Evolutionary conservation across 768 basidiomycete species (phyloP).

Genomic region (Kwoniella europaea): DNA sequence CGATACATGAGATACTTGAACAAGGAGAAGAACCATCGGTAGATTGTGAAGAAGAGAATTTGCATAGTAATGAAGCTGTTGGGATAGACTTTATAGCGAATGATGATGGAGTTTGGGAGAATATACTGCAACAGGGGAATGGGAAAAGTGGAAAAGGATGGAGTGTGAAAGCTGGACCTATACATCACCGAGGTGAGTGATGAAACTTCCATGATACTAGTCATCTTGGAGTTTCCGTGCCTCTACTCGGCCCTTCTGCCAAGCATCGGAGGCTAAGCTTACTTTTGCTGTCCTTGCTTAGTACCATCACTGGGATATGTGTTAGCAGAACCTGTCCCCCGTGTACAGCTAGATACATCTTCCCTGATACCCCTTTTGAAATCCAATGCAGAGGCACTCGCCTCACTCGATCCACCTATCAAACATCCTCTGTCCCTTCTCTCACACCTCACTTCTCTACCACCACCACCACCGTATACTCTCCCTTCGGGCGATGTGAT

Average conservation of each 20-base stretch:
- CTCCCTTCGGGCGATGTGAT: conserved; percentile 51
- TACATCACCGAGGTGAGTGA: conserved; percentile 53
- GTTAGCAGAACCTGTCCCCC: conserved; percentile 49
- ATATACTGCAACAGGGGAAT: conserved; percentile 39
- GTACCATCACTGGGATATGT: conserved; percentile 55
- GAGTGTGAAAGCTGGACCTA: conserved; percentile 55
- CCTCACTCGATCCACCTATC: conserved; percentile 44
- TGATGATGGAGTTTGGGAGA: conserved; percentile 49
- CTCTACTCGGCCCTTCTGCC: too few relatives aligned
- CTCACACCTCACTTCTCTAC: conserved; percentile 47
- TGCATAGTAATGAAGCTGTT: conserved; percentile 52
- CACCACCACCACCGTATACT: conserved; percentile 44
- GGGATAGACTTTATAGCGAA: conserved; percentile 48
- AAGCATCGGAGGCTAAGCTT: background rate
- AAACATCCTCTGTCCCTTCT: conserved; percentile 49
- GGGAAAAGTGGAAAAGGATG: conserved; percentile 45
- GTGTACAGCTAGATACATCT: conserved; percentile 47
- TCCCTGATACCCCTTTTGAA: conserved; percentile 46
- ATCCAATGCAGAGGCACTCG: conserved; percentile 44
- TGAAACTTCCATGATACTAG: background rate
- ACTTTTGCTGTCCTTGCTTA: conserved; percentile 6
- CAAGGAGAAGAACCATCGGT: conserved; percentile 26
- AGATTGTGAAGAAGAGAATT: conserved; percentile 35
- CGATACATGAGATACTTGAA: conserved; percentile 53
- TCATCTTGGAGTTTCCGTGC: too few relatives aligned